A percentile compares a stretch with the other conserved stretches of the same genome.
phyloP scores from a whole-genome alignment of 1,139 yeast species.

The Diutina pseudorugosa region DNA sequence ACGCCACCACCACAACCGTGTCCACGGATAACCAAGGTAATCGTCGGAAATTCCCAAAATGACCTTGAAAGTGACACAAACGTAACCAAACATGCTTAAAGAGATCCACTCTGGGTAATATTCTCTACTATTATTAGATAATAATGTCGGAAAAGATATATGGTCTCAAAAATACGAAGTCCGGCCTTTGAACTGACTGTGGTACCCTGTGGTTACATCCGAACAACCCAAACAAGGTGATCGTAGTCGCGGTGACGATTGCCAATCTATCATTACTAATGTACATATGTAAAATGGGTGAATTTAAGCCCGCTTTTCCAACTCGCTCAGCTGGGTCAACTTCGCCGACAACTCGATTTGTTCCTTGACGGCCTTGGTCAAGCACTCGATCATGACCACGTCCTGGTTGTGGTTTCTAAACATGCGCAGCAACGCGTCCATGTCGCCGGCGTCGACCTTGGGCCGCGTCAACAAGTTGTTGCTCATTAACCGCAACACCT shows the following conservation, averaged over 20 bases:
- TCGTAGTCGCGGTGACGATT: background rate
- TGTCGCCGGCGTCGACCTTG: conserved; percentile 35
- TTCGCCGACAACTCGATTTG: conserved; percentile 75
- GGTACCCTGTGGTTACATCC: too few relatives aligned
- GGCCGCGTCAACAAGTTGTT: conserved; percentile 54
- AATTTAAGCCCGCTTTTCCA: conserved; percentile 1
- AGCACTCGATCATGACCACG: conserved; percentile 69
- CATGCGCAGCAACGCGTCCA: conserved; percentile 45
- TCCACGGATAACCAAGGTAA: too few relatives aligned
- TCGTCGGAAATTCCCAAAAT: too few relatives aligned
- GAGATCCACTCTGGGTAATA: too few relatives aligned
- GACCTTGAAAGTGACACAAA: too few relatives aligned
- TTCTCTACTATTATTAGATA: too few relatives aligned
- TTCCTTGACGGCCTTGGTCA: conserved; percentile 77
- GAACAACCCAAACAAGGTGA: too few relatives aligned
- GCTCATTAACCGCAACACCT: conserved; percentile 57
- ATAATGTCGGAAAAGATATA: too few relatives aligned
- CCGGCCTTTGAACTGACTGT: too few relatives aligned
- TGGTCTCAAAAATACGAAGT: too few relatives aligned
- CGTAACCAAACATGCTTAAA: too few relatives aligned
- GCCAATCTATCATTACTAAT: background rate
- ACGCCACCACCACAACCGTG: too few relatives aligned
- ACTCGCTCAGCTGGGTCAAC: conserved; percentile 16
- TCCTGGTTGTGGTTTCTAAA: conserved; percentile 73
- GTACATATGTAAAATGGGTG: background rate